Percentiles rank a stretch among this genome's conserved stretches.
phyloP scores from a whole-genome alignment of 805 yeast genomes.

The Candida arabinofermentans region DNA sequence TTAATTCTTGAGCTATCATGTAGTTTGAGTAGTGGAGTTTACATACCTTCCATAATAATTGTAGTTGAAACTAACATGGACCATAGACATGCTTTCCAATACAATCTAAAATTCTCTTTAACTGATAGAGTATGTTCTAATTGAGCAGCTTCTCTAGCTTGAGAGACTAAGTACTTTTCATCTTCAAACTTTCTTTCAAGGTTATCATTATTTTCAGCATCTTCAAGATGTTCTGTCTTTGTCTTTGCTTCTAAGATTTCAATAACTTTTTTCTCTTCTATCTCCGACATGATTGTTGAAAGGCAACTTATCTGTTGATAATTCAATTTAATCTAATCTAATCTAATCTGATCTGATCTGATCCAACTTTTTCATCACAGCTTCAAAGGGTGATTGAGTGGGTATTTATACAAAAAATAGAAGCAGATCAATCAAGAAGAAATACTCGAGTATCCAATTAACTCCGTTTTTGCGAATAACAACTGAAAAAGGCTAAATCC shows the following conservation, averaged over 20 bases:
- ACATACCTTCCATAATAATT: constrained; percentile 30
- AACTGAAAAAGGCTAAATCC: too few relatives aligned
- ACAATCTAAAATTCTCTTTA: constrained; percentile 33
- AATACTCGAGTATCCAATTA: too few relatives aligned
- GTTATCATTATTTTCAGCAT: constrained; percentile 1
- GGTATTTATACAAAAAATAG: too few relatives aligned
- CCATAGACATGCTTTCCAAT: constrained; percentile 39
- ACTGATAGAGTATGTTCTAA: constrained; percentile 2
- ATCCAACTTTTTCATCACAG: too few relatives aligned
- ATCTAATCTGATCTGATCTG: too few relatives aligned
- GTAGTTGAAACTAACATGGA: constrained; percentile 35
- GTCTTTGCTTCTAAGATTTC: not conserved
- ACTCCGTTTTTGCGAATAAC: too few relatives aligned
- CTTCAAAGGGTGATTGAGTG: too few relatives aligned
- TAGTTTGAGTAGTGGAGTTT: too few relatives aligned
- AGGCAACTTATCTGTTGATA: too few relatives aligned
- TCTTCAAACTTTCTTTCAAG: constrained; percentile 1
- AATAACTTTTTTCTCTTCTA: not conserved
- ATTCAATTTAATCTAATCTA: too few relatives aligned
- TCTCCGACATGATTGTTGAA: not conserved
- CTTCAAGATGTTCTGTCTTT: not conserved
- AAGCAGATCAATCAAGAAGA: too few relatives aligned
- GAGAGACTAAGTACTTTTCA: constrained; percentile 2
- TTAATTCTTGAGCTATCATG: too few relatives aligned
- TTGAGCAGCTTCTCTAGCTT: constrained; percentile 5